Evolutionary conservation across 768 basidiomycete species (phyloP).

Genomic region (Termitomyces eurrhizus): DNA sequence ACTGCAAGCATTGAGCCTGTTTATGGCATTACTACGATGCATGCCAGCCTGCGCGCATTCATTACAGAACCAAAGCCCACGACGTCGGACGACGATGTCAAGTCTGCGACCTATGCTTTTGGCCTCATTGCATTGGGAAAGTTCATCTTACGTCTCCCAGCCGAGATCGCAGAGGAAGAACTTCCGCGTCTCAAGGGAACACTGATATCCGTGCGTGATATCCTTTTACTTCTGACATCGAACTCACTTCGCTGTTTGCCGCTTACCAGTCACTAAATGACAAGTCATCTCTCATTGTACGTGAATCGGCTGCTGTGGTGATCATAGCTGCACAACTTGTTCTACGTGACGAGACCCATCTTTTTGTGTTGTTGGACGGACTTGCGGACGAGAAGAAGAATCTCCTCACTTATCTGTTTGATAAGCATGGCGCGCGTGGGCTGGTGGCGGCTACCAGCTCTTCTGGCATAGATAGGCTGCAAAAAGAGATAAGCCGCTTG

Average conservation of each 20-base stretch:
- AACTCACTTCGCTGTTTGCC: neutral
- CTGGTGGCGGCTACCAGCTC: conserved; percentile 28
- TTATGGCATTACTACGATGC: conserved; percentile 81
- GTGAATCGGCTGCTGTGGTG: conserved; percentile 77
- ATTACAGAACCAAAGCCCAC: conserved; percentile 44
- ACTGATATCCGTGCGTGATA: conserved; percentile 55
- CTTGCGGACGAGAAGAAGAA: conserved; percentile 91
- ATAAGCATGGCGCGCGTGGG: conserved; percentile 77
- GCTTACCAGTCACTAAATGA: conserved; percentile 62
- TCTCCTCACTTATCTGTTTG: conserved; percentile 82
- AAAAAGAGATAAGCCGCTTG: conserved; percentile 77
- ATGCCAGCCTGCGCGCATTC: conserved; percentile 67
- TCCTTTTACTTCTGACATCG: neutral
- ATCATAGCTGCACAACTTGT: conserved; percentile 85
- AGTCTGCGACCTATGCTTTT: conserved; percentile 71
- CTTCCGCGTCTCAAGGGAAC: conserved; percentile 72
- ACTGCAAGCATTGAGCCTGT: conserved; percentile 74
- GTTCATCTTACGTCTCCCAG: conserved; percentile 75
- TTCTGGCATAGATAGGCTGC: conserved; percentile 64
- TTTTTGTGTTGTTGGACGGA: conserved; percentile 77
- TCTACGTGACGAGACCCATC: conserved; percentile 76
- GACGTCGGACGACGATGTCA: conserved; percentile 44
- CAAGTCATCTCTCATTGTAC: conserved; percentile 66
- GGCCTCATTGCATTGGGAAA: conserved; percentile 82
- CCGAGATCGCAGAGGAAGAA: conserved; percentile 85